Evolutionary conservation across 768 basidiomycete species (phyloP), one percentile per base, ranked within the genome.

Genomic region (Termitomyces sp.): DNA sequence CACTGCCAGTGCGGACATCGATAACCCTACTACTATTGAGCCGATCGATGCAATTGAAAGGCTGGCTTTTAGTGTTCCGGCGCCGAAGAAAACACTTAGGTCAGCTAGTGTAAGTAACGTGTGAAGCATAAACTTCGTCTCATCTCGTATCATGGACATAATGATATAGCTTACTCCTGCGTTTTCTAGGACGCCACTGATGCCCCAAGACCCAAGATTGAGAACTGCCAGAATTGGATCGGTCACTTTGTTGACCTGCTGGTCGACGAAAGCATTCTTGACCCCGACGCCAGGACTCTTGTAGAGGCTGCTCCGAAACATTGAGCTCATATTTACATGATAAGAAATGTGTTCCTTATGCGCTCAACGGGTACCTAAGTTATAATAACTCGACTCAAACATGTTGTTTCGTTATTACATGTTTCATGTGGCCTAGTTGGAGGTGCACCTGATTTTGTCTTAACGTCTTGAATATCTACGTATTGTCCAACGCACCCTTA

Each of bases 161-260:
- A 25, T 7, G 9, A 4, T 53, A 17, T 44, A 34, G 31, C n/a
- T 38, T 53, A 5, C 9, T 31, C 11, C 5, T 10, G n/a, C 12
- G 7, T 27, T 19, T 32, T 43, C 25, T 43, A 53, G 52, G 41
- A 53, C 2, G 14, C 14, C 5, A 14, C 6, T 8, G 17, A 40
- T 7, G 21, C 12, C 17, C 42, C 27, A 21, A 42, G 16, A 5
- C 40, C 42, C 29, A 53, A 34, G 40, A 53, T 53, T 29, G 29
- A 53, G 19, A 53, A 43, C 19, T 53, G 52, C n/a, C 52, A 53
- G 31, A 53, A 44, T 6, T 53, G 52, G 52, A 44, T 53, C 17
- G 40, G 40, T 42, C 27, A 32, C 41, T 53, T 53, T 53, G 42
- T 53, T 21, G 42, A 53, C 29, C 21, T 53, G 16, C 32, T 53